Percentiles rank a stretch among this genome's conserved stretches.
phyloP scores from a whole-genome alignment of 1,284 basidiomycete species.

The Exobasidium cylindrosporum region DNA sequence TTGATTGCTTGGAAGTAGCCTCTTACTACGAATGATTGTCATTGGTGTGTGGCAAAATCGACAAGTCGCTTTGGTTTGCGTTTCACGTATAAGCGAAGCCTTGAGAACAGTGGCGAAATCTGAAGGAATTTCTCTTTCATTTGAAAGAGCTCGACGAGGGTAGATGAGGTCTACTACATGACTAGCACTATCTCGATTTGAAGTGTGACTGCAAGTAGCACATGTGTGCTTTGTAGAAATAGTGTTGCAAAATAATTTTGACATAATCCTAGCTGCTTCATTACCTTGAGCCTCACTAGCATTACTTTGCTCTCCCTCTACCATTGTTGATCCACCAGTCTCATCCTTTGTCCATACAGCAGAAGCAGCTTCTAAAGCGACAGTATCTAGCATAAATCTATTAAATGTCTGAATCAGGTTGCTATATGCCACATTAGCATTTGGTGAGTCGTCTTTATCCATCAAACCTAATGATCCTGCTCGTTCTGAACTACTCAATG shows the following conservation, averaged over 20 bases:
- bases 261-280: neutral
- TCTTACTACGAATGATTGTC: constrained; percentile 69
- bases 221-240: constrained; percentile 63
- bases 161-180: constrained; percentile 75
- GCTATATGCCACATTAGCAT: constrained; percentile 68
- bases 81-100: constrained; percentile 75
- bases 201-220: constrained; percentile 73
- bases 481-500: constrained; percentile 72
- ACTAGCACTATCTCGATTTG: constrained; percentile 34
- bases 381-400: constrained; percentile 76
- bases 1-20: constrained; percentile 63
- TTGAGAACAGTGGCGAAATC: constrained; percentile 73
- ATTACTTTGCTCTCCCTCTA: neutral
- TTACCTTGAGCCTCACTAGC: neutral
- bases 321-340: neutral
- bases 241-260: constrained; percentile 3
- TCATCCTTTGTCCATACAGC: neutral
- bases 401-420: constrained; percentile 92
- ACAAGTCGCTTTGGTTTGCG: constrained; percentile 80
- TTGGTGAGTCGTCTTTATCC: constrained; percentile 70
- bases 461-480: constrained; percentile 82
- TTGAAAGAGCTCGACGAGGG: constrained; percentile 66
- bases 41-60: constrained; percentile 72
- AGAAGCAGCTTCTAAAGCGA: constrained; percentile 27
- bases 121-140: constrained; percentile 60